phyloP scores from a whole-genome alignment of 805 yeast species.

The Ogataea zsoltii region DNA sequence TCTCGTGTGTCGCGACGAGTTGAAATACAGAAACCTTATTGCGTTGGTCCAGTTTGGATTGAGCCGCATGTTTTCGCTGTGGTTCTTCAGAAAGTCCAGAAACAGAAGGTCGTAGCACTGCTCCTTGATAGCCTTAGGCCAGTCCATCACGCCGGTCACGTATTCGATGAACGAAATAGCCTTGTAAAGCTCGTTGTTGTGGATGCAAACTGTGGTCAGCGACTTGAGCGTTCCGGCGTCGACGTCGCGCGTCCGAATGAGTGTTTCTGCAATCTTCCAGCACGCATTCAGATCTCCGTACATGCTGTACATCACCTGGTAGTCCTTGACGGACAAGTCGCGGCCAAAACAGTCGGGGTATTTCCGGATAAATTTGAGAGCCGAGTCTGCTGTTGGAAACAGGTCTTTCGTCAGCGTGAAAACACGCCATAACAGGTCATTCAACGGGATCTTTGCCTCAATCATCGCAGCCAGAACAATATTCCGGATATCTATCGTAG shows the following conservation, averaged over 20 bases:
- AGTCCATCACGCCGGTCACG: background rate
- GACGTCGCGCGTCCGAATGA: background rate
- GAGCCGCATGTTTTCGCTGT: no score
- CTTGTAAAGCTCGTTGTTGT: slow-evolving; percentile 12
- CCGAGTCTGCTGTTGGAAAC: slow-evolving; percentile 9
- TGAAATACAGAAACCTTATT: slow-evolving; percentile 8
- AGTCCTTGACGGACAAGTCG: slow-evolving; percentile 6
- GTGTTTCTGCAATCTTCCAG: slow-evolving; percentile 5
- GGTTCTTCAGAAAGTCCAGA: slow-evolving; percentile 1
- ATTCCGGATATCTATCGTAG: slow-evolving; percentile 3
- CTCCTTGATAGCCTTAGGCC: background rate
- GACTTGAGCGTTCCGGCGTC: slow-evolving; percentile 1
- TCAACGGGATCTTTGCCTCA: slow-evolving; percentile 12
- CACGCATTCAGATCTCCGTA: slow-evolving; percentile 9
- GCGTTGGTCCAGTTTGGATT: slow-evolving; percentile 5
- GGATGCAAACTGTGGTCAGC: slow-evolving; percentile 7
- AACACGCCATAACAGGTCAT: slow-evolving; percentile 8
- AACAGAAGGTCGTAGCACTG: slow-evolving; percentile 5
- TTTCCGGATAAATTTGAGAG: slow-evolving; percentile 5
- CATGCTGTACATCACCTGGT: slow-evolving; percentile 13
- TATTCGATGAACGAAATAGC: slow-evolving; percentile 10
- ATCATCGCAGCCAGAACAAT: slow-evolving; percentile 8
- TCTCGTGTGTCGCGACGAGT: slow-evolving; percentile 3
- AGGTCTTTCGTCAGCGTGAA: background rate
- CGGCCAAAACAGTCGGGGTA: slow-evolving; percentile 15